A percentile compares a stretch with the other conserved stretches of the same genome.
phyloP scores from a whole-genome alignment of 495 filamentous ascomycete species.

The Talaromyces trachyspermus region DNA sequence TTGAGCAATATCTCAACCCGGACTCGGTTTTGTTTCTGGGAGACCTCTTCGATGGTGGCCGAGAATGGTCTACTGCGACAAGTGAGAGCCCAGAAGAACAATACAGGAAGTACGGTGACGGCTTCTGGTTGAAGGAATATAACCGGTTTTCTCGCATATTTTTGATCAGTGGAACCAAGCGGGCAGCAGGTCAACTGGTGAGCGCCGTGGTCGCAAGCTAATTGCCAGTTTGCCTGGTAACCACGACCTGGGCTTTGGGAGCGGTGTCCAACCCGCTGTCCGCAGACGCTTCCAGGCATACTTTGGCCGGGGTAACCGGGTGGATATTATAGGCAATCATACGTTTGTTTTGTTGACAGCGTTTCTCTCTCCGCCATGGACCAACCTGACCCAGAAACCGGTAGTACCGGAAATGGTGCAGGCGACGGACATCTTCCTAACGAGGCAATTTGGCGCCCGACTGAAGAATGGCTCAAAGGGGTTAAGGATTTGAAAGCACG shows the following conservation, averaged over 20 bases:
- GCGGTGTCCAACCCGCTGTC: constrained; percentile 69
- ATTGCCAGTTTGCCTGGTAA: constrained; percentile 86
- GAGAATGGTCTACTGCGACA: constrained; percentile 78
- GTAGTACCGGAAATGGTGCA: constrained; percentile 29
- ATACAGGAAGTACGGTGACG: constrained; percentile 68
- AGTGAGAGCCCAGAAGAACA: constrained; percentile 60
- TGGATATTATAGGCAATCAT: constrained; percentile 91
- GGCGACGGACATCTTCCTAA: constrained; percentile 28
- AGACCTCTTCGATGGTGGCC: constrained; percentile 91
- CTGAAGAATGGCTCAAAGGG: constrained; percentile 65
- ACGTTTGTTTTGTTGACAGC: constrained; percentile 84
- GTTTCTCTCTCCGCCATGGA: constrained; percentile 74
- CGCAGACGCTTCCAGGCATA: constrained; percentile 76
- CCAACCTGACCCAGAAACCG: constrained; percentile 41
- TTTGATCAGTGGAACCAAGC: constrained; percentile 48
- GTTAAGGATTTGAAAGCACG: constrained; percentile 41
- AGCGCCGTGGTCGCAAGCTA: constrained; percentile 50
- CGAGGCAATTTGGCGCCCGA: constrained; percentile 65
- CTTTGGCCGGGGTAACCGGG: constrained; percentile 81
- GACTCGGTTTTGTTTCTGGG: constrained; percentile 86
- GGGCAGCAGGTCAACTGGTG: constrained; percentile 28
- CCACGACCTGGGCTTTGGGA: constrained; percentile 92
- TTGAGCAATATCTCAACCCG: constrained; percentile 64
- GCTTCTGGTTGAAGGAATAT: constrained; percentile 80
- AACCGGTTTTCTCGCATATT: constrained; percentile 74